A percentile compares a stretch with the other conserved stretches of the same genome.
Evolutionary conservation across 352 stramenopile genomes (phyloP).

Genomic region (Pythium vanterpoolii): DNA sequence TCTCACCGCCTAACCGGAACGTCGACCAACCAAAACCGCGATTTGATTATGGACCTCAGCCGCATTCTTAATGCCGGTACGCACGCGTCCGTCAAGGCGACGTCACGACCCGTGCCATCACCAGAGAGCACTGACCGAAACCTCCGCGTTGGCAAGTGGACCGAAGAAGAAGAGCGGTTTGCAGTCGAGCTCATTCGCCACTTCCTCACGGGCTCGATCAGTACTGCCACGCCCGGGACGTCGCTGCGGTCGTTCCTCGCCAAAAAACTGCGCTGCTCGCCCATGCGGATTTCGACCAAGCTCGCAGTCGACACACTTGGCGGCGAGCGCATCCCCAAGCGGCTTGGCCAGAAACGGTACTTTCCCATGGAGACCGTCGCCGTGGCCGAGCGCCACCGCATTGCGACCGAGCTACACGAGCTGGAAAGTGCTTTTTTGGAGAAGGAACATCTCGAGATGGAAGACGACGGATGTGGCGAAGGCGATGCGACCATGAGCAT

Average conservation of each 20-base stretch:
- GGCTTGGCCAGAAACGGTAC: slow-evolving; percentile 31
- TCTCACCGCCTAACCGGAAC: neutral
- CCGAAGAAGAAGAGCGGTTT: slow-evolving; percentile 32
- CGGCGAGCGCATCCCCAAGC: slow-evolving; percentile 26
- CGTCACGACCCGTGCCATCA: neutral
- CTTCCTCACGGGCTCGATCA: slow-evolving; percentile 25
- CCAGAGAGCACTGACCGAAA: neutral
- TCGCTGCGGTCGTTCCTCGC: slow-evolving; percentile 30
- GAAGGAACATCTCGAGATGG: slow-evolving; percentile 19
- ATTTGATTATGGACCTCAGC: slow-evolving; percentile 23
- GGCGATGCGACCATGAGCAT: neutral
- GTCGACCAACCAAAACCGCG: too few species aligned
- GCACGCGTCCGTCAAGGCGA: neutral
- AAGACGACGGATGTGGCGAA: neutral
- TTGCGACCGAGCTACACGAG: slow-evolving; percentile 12
- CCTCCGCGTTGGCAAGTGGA: slow-evolving; percentile 34
- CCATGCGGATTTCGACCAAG: slow-evolving; percentile 37
- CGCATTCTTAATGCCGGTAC: slow-evolving; percentile 27
- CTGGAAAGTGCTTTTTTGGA: slow-evolving; percentile 18
- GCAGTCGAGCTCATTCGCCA: slow-evolving; percentile 27
- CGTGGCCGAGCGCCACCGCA: slow-evolving; percentile 6
- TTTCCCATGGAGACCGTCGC: slow-evolving; percentile 18
- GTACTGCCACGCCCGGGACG: slow-evolving; percentile 10
- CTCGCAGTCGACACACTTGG: slow-evolving; percentile 25
- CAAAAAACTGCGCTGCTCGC: slow-evolving; percentile 30